Evolutionary conservation across 371 early-diverging fungal species (phyloP).

Genomic region (Aphelidium insulamus): DNA sequence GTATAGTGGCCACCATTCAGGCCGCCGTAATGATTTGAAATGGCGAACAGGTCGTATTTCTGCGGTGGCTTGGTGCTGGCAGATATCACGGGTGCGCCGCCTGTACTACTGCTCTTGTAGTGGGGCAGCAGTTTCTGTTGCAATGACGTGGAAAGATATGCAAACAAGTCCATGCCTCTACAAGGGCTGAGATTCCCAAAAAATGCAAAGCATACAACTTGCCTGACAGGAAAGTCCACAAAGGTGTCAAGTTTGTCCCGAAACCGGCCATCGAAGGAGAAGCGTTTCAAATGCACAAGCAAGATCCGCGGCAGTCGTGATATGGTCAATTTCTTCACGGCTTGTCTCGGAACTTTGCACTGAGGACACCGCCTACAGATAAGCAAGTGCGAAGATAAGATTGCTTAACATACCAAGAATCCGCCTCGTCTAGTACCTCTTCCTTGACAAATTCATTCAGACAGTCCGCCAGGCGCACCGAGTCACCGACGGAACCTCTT

Average conservation of each 20-base stretch:
- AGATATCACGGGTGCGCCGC: neutral
- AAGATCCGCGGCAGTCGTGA: constrained; percentile 66
- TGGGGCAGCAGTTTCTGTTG: constrained; percentile 3
- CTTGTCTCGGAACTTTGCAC: constrained; percentile 47
- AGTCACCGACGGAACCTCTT: constrained; percentile 2
- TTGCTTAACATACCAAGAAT: constrained; percentile 39
- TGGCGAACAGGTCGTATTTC: constrained; percentile 63
- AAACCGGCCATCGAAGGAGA: constrained; percentile 78
- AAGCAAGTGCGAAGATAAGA: neutral
- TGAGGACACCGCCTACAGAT: constrained; percentile 40
- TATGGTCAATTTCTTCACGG: constrained; percentile 52
- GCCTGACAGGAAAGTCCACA: constrained; percentile 57
- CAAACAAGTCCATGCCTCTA: constrained; percentile 18
- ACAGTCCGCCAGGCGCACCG: constrained; percentile 47
- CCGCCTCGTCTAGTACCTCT: constrained; percentile 65
- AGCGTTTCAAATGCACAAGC: constrained; percentile 77
- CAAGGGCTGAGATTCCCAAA: no score
- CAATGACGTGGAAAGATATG: neutral
- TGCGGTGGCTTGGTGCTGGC: neutral
- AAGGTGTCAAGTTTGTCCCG: constrained; percentile 69
- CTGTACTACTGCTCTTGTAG: constrained; percentile 1
- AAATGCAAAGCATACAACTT: constrained; percentile 3
- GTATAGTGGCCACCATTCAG: constrained; percentile 88
- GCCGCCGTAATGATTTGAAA: constrained; percentile 89
- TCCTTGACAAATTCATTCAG: constrained; percentile 57